phyloP scores from a whole-genome alignment of 257 asterid genomes.

The Nyctanthes arbortristis region DNA sequence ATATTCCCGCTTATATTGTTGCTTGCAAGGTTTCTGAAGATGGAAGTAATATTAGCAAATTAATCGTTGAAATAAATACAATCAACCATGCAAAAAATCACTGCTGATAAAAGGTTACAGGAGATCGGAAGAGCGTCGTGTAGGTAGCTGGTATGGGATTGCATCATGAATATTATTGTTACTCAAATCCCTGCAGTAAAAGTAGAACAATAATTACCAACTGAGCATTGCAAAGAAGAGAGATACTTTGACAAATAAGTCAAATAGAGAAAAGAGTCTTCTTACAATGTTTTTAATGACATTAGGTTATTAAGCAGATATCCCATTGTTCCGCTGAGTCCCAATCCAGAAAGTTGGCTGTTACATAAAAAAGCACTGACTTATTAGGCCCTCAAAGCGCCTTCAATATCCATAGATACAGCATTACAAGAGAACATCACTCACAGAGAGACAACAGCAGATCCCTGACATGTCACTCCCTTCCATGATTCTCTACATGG shows the following conservation, averaged over 20 bases:
- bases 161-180: conserved; percentile 70
- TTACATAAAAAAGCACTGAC: conserved; percentile 15
- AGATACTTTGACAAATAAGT: neutral
- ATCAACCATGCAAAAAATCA: conserved; percentile 22
- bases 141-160: conserved; percentile 85
- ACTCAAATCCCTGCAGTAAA: conserved; percentile 81
- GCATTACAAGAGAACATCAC: conserved; percentile 29
- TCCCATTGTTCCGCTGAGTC: conserved; percentile 85
- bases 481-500: conserved; percentile 96
- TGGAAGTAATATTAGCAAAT: conserved; percentile 15
- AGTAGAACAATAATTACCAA: conserved; percentile 4
- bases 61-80: conserved; percentile 15
- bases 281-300: conserved; percentile 82
- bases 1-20: conserved; percentile 77
- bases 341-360: conserved; percentile 82
- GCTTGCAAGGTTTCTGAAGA: conserved; percentile 83
- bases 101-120: conserved; percentile 53
- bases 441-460: conserved; percentile 83
- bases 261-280: conserved; percentile 16
- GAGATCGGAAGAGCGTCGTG: too few species aligned
- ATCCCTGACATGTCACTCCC: conserved; percentile 79
- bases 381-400: conserved; percentile 13
- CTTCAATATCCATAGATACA: conserved; percentile 13
- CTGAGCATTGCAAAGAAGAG: neutral
- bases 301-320: conserved; percentile 70